phyloP scores from a whole-genome alignment of 192 early-diverging fungal species.

The Thoreauomyces humboldtii region DNA sequence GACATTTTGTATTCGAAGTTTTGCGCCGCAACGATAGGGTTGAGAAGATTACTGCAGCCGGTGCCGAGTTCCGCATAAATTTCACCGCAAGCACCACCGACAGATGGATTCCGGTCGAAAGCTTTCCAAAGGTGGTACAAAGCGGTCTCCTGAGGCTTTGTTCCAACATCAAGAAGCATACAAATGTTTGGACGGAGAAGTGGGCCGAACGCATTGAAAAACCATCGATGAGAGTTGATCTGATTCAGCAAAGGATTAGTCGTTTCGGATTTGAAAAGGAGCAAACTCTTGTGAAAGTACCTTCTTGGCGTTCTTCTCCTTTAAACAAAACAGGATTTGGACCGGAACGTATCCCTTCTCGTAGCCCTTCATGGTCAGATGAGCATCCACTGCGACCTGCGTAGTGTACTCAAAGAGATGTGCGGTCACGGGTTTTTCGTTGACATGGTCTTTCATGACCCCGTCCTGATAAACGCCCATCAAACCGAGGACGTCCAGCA shows the following conservation, averaged over 20 bases:
- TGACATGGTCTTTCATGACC: constrained; percentile 59
- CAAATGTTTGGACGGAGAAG: constrained; percentile 83
- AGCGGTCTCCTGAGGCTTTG: constrained; percentile 75
- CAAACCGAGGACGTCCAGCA: constrained; percentile 74
- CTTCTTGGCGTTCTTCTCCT: constrained; percentile 88
- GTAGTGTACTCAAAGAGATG: constrained; percentile 92
- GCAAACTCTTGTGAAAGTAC: not conserved
- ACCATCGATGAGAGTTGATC: constrained; percentile 96
- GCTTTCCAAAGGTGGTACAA: constrained; percentile 94
- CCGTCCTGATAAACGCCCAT: constrained; percentile 69
- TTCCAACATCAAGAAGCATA: constrained; percentile 91
- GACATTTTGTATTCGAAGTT: constrained; percentile 99
- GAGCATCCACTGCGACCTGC: constrained; percentile 63
- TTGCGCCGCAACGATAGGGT: constrained; percentile 90
- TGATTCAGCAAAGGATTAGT: constrained; percentile 19
- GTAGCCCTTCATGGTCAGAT: constrained; percentile 63
- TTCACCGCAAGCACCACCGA: constrained; percentile 95
- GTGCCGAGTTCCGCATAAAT: constrained; percentile 84
- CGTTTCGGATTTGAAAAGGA: not conserved
- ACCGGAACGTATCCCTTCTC: constrained; percentile 75
- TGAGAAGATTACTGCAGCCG: constrained; percentile 68
- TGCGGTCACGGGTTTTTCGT: constrained; percentile 67
- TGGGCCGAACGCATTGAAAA: constrained; percentile 89
- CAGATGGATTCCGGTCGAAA: constrained; percentile 74
- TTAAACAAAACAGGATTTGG: constrained; percentile 89